phyloP scores from a whole-genome alignment of 768 basidiomycete species.

The Clathrus columnatus region DNA sequence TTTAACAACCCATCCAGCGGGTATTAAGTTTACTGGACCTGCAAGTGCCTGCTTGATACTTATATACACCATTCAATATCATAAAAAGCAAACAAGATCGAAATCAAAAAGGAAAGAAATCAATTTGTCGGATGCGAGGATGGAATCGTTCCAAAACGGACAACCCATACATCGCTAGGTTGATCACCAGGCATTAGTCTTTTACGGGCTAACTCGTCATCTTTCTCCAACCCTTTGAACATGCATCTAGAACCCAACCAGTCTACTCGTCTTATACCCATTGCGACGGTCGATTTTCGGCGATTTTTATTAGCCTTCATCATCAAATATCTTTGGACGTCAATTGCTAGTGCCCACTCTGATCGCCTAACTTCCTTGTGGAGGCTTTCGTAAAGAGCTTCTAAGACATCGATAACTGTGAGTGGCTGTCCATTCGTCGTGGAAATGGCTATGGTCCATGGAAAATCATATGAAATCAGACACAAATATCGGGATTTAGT shows the following conservation, averaged over 20 bases:
- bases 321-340: slow-evolving; percentile 28
- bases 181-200: slow-evolving; percentile 37
- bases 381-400: slow-evolving; percentile 38
- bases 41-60: no score
- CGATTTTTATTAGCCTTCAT: slow-evolving; percentile 12
- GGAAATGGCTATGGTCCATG: slow-evolving; percentile 55
- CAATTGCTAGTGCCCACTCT: slow-evolving; percentile 57
- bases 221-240: slow-evolving; percentile 55
- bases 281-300: slow-evolving; percentile 5
- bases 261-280: slow-evolving; percentile 46
- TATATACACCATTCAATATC: no score
- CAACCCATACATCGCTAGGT: slow-evolving; percentile 5
- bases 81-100: no score
- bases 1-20: no score
- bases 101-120: background rate
- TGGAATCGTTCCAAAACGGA: slow-evolving; percentile 1
- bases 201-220: slow-evolving; percentile 46
- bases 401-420: slow-evolving; percentile 49
- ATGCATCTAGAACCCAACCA: slow-evolving; percentile 49
- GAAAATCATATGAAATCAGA: slow-evolving; percentile 53
- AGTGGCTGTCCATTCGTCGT: slow-evolving; percentile 26
- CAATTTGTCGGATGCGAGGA: background rate
- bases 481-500: slow-evolving; percentile 28
- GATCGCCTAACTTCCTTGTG: slow-evolving; percentile 51
- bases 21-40: no score